A percentile compares a stretch with the other conserved stretches of the same genome.
phyloP scores from a whole-genome alignment of 371 early-diverging fungal species.

The Rhizomucor miehei region DNA sequence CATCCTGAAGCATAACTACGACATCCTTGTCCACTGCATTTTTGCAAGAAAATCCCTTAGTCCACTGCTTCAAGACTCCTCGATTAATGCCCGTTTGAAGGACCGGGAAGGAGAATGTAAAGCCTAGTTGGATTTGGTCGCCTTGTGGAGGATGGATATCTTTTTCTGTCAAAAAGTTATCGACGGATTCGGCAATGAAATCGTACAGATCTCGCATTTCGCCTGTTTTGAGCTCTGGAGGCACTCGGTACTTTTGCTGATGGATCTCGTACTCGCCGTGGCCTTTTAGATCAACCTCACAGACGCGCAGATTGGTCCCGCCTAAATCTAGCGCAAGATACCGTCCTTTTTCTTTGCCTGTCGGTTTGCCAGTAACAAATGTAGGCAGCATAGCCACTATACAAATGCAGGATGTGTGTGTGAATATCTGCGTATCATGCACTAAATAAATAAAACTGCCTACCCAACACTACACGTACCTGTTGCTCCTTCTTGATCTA shows the following conservation, averaged over 20 bases:
- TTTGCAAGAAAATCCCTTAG: slow-evolving; percentile 83
- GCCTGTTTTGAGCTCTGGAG: slow-evolving; percentile 39
- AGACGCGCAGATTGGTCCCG: slow-evolving; percentile 92
- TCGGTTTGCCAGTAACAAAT: slow-evolving; percentile 76
- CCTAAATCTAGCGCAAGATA: slow-evolving; percentile 92
- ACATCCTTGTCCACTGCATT: slow-evolving; percentile 76
- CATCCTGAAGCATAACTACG: slow-evolving; percentile 81
- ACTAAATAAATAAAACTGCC: too few species aligned
- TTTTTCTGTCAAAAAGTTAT: slow-evolving; percentile 64
- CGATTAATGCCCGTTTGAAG: slow-evolving; percentile 74
- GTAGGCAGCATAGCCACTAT: slow-evolving; percentile 71
- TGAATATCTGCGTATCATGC: neutral
- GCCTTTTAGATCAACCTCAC: slow-evolving; percentile 75
- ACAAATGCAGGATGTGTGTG: neutral
- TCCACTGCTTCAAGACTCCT: slow-evolving; percentile 89
- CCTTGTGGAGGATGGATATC: slow-evolving; percentile 18
- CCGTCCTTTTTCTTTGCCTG: slow-evolving; percentile 80
- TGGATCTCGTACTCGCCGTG: slow-evolving; percentile 54
- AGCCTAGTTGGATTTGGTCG: slow-evolving; percentile 62
- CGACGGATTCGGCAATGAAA: slow-evolving; percentile 87
- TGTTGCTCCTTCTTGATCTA: slow-evolving; percentile 55
- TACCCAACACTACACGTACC: too few species aligned
- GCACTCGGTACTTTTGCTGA: slow-evolving; percentile 74
- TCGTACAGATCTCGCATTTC: slow-evolving; percentile 70
- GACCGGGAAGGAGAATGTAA: slow-evolving; percentile 95